Base-by-base conservation (phyloP, 2,329 filamentous ascomycete genomes). In the Monilinia laxa region DNA sequence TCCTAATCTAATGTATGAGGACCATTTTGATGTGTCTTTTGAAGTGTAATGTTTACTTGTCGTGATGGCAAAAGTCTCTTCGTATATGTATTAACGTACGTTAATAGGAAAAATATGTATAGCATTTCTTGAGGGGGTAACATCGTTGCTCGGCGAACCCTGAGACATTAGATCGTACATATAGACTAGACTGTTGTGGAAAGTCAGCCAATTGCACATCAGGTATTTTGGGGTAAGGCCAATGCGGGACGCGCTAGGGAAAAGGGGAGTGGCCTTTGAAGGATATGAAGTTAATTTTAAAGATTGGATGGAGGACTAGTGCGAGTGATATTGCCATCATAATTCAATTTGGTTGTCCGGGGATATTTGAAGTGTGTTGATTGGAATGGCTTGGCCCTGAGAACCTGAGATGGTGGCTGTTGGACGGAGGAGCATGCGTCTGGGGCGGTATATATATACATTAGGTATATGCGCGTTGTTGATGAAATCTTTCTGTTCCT, bases 141-240 rank as follows among this genome's bases (percentile, higher is more conserved):
- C 40, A 45, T 47, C 40, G 56, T 59, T 59, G 56, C 56, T 59
- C 40, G 40, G 56, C 40, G 56, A 59, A 42, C 56, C 56, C 56
- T 45, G 56, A 59, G 25, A 58, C 40, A 58, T 58, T 28, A 38
- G 42, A 28, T 20, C 23, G 25, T 58, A 58, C 23, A 58, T 38
- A 58, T 18, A 3, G 38, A n/a, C 55, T 58, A 58, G 40, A 20
- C 55, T 58, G 1, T 28, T 45, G 31, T 58, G 0, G 55, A 38
- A 58, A 28, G 23, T 18, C 16, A 18, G 42, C 55, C 55, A 58
- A 58, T 58, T 9, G 31, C 20, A 58, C 40, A 10, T 38, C 23
- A n/a, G 38, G 38, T 12, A 28, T 20, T 57, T 42, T 42, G 38
- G 23, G 38, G 38, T 3, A 45, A 28, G 12, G 7, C 11, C 55